Evolutionary conservation across 257 asterid genomes (phyloP).

Genomic region (Mitragyna speciosa): DNA sequence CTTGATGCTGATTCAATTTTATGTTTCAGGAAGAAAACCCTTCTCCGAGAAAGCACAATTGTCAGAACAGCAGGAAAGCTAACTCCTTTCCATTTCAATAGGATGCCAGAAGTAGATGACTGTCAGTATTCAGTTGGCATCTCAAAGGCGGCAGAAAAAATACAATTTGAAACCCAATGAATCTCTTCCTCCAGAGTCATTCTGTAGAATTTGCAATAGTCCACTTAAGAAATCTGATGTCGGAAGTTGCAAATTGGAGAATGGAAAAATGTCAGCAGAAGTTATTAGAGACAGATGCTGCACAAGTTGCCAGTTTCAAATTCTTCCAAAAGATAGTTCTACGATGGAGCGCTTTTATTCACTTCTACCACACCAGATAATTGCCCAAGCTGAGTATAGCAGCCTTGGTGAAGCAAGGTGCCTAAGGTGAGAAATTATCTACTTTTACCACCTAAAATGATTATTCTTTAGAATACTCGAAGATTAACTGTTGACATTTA

Average conservation of each 20-base stretch:
- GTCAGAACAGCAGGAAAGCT: conserved; percentile 94
- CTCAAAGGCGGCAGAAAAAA: conserved; percentile 83
- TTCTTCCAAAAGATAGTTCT: conserved; percentile 67
- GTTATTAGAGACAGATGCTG: conserved; percentile 42
- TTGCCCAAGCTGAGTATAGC: conserved; percentile 28
- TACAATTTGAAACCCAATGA: conserved; percentile 62
- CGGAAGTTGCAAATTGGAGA: conserved; percentile 22
- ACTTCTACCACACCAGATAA: conserved; percentile 62
- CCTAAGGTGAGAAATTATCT: conserved; percentile 46
- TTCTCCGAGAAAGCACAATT: conserved; percentile 91
- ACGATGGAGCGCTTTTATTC: conserved; percentile 52
- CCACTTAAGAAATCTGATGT: conserved; percentile 57
- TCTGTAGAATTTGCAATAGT: conserved; percentile 73
- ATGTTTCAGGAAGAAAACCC: conserved; percentile 79
- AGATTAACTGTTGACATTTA: background rate
- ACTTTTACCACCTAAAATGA: background rate
- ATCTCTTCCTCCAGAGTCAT: conserved; percentile 65
- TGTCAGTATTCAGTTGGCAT: conserved; percentile 44
- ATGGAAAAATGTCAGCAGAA: conserved; percentile 35
- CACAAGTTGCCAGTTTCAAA: conserved; percentile 82
- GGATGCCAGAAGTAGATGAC: conserved; percentile 59
- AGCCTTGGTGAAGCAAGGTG: conserved; percentile 25
- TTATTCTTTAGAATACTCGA: background rate
- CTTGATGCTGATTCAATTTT: background rate
- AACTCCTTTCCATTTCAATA: conserved; percentile 78